These are phyloP conservation scores for Agapanthus africanus DNA, from an alignment of 106 monocot genomes.

Conservation along the genomic window DNA sequence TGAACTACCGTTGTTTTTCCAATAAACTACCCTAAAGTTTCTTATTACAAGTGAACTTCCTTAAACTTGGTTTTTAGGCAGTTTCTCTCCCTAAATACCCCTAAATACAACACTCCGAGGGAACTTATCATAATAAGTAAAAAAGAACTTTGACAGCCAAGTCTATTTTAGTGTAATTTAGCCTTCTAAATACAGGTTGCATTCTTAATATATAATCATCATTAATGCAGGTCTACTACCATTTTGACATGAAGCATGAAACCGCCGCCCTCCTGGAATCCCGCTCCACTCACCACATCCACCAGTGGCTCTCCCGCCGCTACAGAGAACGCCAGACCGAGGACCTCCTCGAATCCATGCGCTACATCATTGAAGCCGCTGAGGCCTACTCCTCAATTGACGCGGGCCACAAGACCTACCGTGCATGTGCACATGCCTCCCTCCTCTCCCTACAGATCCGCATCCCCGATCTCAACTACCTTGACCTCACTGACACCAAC, in stretches of 20 bases:
- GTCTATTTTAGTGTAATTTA: too few species aligned
- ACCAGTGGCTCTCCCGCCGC: constrained; percentile 44
- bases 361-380: constrained; percentile 58
- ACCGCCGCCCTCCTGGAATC: constrained; percentile 65
- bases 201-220: too few species aligned
- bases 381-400: constrained; percentile 72
- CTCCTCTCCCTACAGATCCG: constrained; percentile 87
- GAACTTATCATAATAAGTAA: too few species aligned
- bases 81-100: too few species aligned
- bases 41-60: too few species aligned
- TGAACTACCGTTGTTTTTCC: too few species aligned
- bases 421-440: constrained; percentile 67
- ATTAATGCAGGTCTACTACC: constrained; percentile 86
- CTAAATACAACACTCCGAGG: too few species aligned
- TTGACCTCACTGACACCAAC: constrained; percentile 66
- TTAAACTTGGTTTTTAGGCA: too few species aligned
- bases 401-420: constrained; percentile 69
- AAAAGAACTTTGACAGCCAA: too few species aligned
- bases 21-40: too few species aligned
- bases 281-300: constrained; percentile 37
- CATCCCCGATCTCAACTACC: constrained; percentile 64
- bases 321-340: constrained; percentile 47
- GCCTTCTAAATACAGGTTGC: too few species aligned
- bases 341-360: constrained; percentile 74
- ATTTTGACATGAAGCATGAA: constrained; percentile 98